These are phyloP conservation scores for Dalechampia spathulata DNA, from an alignment of 441 rosid genomes.

Conservation along the genomic window DNA sequence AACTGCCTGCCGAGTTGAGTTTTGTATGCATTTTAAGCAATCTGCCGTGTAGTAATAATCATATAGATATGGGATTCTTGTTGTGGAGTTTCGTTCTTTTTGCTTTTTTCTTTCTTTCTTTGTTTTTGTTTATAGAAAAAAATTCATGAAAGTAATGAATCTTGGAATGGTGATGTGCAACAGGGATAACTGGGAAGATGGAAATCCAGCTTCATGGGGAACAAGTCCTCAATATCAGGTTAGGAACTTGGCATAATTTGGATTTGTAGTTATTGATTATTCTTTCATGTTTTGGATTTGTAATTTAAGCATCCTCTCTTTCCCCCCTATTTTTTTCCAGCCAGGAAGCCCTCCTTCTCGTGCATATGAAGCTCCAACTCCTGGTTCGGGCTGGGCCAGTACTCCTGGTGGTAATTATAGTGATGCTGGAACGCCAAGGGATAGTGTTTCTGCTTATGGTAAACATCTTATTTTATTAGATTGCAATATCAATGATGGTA, in stretches of 20 bases:
- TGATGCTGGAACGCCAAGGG: constrained; percentile 95
- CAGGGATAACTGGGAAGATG: constrained; percentile 97
- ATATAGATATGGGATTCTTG: too few relatives aligned
- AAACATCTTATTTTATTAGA: constrained; percentile 12
- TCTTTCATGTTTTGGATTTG: neutral
- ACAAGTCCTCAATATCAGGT: constrained; percentile 96
- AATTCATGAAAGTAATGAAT: too few relatives aligned
- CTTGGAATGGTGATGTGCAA: constrained; percentile 2
- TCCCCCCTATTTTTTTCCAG: constrained; percentile 29
- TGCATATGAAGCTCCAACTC: constrained; percentile 92
- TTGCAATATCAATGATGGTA: neutral
- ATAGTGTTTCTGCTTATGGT: constrained; percentile 73
- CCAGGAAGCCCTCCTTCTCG: constrained; percentile 92
- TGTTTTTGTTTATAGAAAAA: neutral
- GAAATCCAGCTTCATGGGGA: constrained; percentile 94
- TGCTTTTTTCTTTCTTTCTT: too few relatives aligned
- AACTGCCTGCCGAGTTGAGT: neutral
- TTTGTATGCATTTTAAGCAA: neutral
- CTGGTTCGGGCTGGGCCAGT: constrained; percentile 92
- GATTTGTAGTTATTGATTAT: neutral
- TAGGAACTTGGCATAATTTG: constrained; percentile 11
- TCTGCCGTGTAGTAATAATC: too few relatives aligned
- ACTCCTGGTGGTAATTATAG: constrained; percentile 90
- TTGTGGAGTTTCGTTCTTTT: too few relatives aligned
- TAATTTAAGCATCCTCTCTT: neutral